Conservation (phyloP, 1,139 yeast species). For the Yamadazyma membranifaciens region DNA sequence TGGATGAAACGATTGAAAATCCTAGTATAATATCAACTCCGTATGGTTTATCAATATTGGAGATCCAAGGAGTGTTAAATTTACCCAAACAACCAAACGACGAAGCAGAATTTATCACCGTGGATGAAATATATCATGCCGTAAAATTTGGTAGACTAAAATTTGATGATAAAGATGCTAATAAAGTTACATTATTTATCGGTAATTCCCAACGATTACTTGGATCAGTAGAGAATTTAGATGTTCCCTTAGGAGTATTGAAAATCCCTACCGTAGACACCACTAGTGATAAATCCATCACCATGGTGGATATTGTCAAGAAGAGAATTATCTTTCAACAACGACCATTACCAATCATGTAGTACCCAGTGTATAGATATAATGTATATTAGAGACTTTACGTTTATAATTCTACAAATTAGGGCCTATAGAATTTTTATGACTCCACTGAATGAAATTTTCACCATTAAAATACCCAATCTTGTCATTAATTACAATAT, state of each 20-base stretch:
- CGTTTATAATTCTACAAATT: slow-evolving; percentile 8
- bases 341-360: slow-evolving; percentile 77
- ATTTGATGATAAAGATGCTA: slow-evolving; percentile 42
- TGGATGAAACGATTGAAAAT: slow-evolving; percentile 13
- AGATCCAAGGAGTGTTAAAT: slow-evolving; percentile 70
- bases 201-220: slow-evolving; percentile 67
- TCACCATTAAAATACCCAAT: slow-evolving; percentile 19
- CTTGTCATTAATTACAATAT: slow-evolving; percentile 32
- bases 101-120: slow-evolving; percentile 30
- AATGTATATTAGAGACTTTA: slow-evolving; percentile 8
- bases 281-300: slow-evolving; percentile 17
- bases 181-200: slow-evolving; percentile 54
- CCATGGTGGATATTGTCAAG: slow-evolving; percentile 55
- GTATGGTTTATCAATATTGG: slow-evolving; percentile 56
- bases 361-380: slow-evolving; percentile 3
- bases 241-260: slow-evolving; percentile 61
- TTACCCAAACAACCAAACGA: slow-evolving; percentile 38
- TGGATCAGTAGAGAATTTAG: slow-evolving; percentile 55
- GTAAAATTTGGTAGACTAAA: slow-evolving; percentile 60
- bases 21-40: slow-evolving; percentile 46
- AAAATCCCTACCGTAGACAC: slow-evolving; percentile 19
- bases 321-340: slow-evolving; percentile 59
- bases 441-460: slow-evolving; percentile 26
- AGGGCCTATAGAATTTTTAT: slow-evolving; percentile 17
- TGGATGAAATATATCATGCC: slow-evolving; percentile 43